phyloP scores from a whole-genome alignment of 495 filamentous ascomycete species.

The Penicillium diatomitis region DNA sequence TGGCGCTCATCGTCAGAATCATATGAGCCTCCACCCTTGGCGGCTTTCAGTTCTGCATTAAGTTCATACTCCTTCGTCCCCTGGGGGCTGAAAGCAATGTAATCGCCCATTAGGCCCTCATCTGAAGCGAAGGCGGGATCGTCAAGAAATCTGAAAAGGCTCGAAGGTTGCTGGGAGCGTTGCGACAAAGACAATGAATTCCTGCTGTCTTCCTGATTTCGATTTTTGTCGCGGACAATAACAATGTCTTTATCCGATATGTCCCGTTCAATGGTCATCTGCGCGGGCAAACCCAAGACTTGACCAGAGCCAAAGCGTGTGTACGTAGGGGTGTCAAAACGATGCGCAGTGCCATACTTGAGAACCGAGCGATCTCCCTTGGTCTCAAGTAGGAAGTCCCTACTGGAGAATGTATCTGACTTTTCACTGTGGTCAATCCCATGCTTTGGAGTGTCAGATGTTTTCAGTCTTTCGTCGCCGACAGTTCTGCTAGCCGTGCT shows the following conservation, averaged over 20 bases:
- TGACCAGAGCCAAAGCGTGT: conserved; percentile 48
- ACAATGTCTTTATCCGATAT: conserved; percentile 36
- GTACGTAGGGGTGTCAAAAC: conserved; percentile 52
- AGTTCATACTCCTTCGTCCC: conserved; percentile 17
- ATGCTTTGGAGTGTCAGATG: too few relatives aligned
- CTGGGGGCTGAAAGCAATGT: conserved; percentile 29
- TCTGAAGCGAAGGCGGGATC: neutral
- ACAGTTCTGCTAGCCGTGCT: neutral
- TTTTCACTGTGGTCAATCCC: too few relatives aligned
- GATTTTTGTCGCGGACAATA: conserved; percentile 23
- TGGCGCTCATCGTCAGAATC: conserved; percentile 40
- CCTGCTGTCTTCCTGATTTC: neutral
- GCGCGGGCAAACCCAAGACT: conserved; percentile 44
- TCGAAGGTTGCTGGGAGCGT: conserved; percentile 3
- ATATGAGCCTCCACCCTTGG: too few relatives aligned
- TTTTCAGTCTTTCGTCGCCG: neutral
- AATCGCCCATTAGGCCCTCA: conserved; percentile 25
- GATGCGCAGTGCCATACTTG: conserved; percentile 51
- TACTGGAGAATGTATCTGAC: conserved; percentile 17
- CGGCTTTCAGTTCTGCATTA: neutral
- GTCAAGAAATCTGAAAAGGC: conserved; percentile 5
- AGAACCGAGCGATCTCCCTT: conserved; percentile 55
- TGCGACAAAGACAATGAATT: neutral
- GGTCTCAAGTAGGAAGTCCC: conserved; percentile 29
- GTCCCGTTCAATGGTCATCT: conserved; percentile 44